Percentiles rank a stretch among this genome's conserved stretches.
phyloP scores from a whole-genome alignment of 306 rosid genomes.

The Oxytropis ochrocephala region DNA sequence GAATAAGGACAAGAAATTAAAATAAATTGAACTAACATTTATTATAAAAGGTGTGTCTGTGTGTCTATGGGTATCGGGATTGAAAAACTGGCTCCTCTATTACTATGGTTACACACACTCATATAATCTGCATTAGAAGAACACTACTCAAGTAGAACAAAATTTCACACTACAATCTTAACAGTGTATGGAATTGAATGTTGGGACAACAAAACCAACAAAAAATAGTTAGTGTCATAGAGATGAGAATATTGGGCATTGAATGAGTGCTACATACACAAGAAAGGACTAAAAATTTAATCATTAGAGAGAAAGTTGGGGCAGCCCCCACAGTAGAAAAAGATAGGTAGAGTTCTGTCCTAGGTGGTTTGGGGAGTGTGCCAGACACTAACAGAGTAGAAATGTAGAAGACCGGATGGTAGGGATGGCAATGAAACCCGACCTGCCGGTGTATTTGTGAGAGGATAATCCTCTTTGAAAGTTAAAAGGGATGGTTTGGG shows the following conservation, averaged over 20 bases:
- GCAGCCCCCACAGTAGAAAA: neutral
- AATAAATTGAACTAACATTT: neutral
- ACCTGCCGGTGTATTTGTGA: too few species aligned
- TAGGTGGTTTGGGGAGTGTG: too few species aligned
- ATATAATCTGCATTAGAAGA: neutral
- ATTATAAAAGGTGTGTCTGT: neutral
- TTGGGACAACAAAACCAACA: neutral
- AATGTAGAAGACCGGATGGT: too few species aligned
- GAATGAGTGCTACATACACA: neutral
- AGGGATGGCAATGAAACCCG: too few species aligned
- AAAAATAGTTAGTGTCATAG: neutral
- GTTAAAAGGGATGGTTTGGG: too few species aligned
- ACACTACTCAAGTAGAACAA: neutral
- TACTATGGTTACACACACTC: neutral
- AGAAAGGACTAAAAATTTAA: neutral
- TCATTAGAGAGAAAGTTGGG: neutral
- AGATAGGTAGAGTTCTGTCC: too few species aligned
- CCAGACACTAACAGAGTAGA: too few species aligned
- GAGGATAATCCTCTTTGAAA: too few species aligned
- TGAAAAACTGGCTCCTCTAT: neutral
- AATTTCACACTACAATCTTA: neutral
- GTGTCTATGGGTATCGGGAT: neutral
- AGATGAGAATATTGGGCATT: neutral
- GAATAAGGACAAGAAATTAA: neutral
- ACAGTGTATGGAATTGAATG: neutral